phyloP scores from a whole-genome alignment of 805 yeast species.

The Pichia manshurica region DNA sequence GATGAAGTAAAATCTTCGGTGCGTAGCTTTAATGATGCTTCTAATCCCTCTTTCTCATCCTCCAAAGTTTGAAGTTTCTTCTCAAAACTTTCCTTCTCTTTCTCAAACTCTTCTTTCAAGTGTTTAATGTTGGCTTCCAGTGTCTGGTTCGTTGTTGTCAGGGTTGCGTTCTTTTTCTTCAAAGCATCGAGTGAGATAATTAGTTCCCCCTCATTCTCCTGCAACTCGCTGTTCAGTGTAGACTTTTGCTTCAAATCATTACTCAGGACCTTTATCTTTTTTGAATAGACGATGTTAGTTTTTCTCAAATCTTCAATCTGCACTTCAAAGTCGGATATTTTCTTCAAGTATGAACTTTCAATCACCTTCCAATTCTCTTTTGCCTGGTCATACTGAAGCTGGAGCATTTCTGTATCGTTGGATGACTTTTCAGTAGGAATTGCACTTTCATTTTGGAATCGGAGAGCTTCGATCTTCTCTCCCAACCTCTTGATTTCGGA shows the following conservation, averaged over 20 bases:
- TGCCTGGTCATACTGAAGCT: slow-evolving; percentile 66
- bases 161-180: slow-evolving; percentile 15
- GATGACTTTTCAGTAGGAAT: background rate
- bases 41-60: slow-evolving; percentile 24
- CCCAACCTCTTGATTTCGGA: slow-evolving; percentile 57
- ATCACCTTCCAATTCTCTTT: slow-evolving; percentile 79
- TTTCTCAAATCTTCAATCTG: slow-evolving; percentile 37
- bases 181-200: slow-evolving; percentile 21
- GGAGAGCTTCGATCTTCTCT: slow-evolving; percentile 58
- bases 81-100: slow-evolving; percentile 23
- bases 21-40: slow-evolving; percentile 14
- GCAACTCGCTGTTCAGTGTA: slow-evolving; percentile 22
- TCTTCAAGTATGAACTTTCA: slow-evolving; percentile 56
- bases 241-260: slow-evolving; percentile 34
- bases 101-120: slow-evolving; percentile 26
- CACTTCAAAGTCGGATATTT: slow-evolving; percentile 39
- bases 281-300: slow-evolving; percentile 26
- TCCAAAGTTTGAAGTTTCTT: slow-evolving; percentile 23
- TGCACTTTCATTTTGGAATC: slow-evolving; percentile 53
- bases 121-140: slow-evolving; percentile 16
- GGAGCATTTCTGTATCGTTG: slow-evolving; percentile 40
- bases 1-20: slow-evolving; percentile 7
- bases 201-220: slow-evolving; percentile 22
- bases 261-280: slow-evolving; percentile 27
- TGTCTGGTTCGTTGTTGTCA: slow-evolving; percentile 24